A percentile compares a stretch with the other conserved stretches of the same genome.
Conservation (phyloP, 768 basidiomycete species). For the Porphyrellus cyaneotinctus region DNA sequence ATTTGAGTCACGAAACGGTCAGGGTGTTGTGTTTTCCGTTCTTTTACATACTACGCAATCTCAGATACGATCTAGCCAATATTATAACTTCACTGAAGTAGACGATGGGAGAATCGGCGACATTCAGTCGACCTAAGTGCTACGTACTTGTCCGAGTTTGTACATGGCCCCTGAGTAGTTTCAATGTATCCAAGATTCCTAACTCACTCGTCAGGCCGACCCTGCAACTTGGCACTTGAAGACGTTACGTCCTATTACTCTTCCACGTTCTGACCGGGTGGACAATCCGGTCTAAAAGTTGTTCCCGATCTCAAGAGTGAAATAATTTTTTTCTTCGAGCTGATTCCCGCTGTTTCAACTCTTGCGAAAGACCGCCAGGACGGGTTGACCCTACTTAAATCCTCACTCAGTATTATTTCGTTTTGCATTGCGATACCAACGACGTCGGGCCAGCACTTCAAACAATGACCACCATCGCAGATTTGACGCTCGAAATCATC, state of each 20-base stretch:
- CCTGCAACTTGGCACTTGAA: neutral
- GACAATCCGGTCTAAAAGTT: neutral
- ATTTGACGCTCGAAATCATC: conserved; percentile 55
- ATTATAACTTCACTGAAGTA: neutral
- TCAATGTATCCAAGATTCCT: too few relatives aligned
- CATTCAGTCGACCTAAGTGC: too few relatives aligned
- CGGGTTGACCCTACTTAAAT: neutral
- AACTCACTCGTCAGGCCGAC: conserved; percentile 1
- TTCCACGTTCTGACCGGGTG: neutral
- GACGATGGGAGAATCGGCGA: too few relatives aligned
- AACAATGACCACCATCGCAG: conserved; percentile 24
- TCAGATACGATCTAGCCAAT: too few relatives aligned
- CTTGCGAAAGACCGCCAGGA: neutral
- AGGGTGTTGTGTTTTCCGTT: too few relatives aligned
- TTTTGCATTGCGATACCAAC: neutral
- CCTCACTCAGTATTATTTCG: neutral
- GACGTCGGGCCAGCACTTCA: neutral
- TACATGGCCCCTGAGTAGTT: conserved; percentile 3
- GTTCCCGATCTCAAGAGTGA: conserved; percentile 13
- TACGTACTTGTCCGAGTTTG: conserved; percentile 4
- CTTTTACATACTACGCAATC: too few relatives aligned
- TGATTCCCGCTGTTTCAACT: conserved; percentile 17
- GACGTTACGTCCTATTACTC: neutral
- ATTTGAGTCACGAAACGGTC: too few relatives aligned
- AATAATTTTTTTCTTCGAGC: conserved; percentile 26